Evolutionary conservation across 2,329 filamentous ascomycete species (phyloP).

Genomic region (Ustilaginoidea virens): DNA sequence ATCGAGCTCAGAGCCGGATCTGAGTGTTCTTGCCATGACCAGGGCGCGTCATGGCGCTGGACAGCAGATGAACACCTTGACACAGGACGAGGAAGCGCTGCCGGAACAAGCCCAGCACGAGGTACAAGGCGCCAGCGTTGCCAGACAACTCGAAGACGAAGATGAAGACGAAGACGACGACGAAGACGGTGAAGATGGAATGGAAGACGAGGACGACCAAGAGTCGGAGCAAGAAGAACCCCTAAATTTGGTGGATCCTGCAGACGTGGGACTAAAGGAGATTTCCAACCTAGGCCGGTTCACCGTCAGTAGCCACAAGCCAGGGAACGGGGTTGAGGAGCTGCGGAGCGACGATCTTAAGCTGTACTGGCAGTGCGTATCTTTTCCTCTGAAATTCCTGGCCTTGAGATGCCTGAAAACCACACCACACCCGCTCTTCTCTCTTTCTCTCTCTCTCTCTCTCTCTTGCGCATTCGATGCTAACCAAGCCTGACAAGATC

Average conservation of each 20-base stretch:
- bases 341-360: slow-evolving; percentile 58
- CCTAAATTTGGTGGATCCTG: slow-evolving; percentile 33
- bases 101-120: slow-evolving; percentile 17
- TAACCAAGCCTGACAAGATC: slow-evolving; percentile 33
- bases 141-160: slow-evolving; percentile 12
- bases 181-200: slow-evolving; percentile 21
- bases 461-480: background rate
- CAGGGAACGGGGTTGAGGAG: slow-evolving; percentile 63
- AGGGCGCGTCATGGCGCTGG: slow-evolving; percentile 12
- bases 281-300: slow-evolving; percentile 74
- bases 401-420: no score
- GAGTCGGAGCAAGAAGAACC: slow-evolving; percentile 21
- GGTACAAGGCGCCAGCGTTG: slow-evolving; percentile 14
- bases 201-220: slow-evolving; percentile 21
- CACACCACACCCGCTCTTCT: no score
- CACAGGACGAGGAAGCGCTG: slow-evolving; percentile 13
- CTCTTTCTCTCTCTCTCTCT: background rate
- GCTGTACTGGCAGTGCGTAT: slow-evolving; percentile 61
- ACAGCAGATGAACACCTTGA: slow-evolving; percentile 14
- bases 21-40: slow-evolving; percentile 20
- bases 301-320: slow-evolving; percentile 70
- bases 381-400: background rate
- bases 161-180: slow-evolving; percentile 19
- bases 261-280: slow-evolving; percentile 51
- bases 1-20: slow-evolving; percentile 21